A percentile compares a stretch with the other conserved stretches of the same genome.
These are phyloP conservation scores for Sporothrix schenckii DNA, from an alignment of 2,329 filamentous ascomycete genomes.

Conservation along the genomic window DNA sequence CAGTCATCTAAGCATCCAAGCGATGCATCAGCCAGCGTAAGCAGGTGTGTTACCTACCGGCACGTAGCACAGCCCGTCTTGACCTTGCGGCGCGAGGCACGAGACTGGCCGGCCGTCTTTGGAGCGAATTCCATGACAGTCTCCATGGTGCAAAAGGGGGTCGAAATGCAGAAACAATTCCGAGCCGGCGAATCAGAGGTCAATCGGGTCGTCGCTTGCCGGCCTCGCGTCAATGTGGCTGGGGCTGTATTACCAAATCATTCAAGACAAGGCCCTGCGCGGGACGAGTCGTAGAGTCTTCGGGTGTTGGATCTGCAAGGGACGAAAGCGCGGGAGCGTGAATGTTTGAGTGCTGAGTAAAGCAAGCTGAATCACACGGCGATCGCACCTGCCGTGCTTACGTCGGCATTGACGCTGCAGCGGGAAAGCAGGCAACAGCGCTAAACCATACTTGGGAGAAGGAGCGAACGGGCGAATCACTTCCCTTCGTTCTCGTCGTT, in stretches of 20 bases:
- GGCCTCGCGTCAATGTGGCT: background rate
- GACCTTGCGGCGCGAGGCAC: slow-evolving; percentile 12
- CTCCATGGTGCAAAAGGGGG: background rate
- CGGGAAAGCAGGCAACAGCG: slow-evolving; percentile 3
- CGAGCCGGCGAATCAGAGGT: slow-evolving; percentile 12
- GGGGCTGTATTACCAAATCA: background rate
- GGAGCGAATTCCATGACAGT: background rate
- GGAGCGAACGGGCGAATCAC: slow-evolving; percentile 17
- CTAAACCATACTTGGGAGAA: background rate
- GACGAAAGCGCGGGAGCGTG: background rate
- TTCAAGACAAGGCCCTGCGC: background rate
- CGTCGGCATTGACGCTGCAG: background rate
- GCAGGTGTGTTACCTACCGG: background rate
- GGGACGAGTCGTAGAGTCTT: background rate
- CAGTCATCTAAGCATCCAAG: too few species aligned
- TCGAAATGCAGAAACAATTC: background rate
- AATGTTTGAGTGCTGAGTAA: too few species aligned
- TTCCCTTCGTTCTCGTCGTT: background rate
- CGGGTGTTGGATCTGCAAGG: background rate
- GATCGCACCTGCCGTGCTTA: too few species aligned
- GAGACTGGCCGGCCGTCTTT: background rate
- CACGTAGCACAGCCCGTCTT: slow-evolving; percentile 20
- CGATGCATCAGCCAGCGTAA: background rate
- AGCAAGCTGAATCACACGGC: too few species aligned
- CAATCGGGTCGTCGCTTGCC: background rate